Base-by-base conservation (phyloP, 1,284 basidiomycete species). In the Lentinula novae-zelandiae region DNA sequence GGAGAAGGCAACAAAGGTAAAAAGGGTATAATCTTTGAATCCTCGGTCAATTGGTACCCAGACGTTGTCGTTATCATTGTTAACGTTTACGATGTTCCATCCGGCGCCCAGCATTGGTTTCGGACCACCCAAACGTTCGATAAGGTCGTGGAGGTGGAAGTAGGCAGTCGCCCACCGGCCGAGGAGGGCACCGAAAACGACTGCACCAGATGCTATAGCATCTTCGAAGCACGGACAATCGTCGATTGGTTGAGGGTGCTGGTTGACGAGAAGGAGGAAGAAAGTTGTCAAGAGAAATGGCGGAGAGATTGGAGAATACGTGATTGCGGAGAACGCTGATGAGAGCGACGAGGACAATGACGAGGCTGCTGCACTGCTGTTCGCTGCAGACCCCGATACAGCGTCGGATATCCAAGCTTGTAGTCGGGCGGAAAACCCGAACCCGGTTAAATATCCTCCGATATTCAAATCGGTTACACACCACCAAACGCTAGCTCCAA, bases 181-280 rank as follows among this genome's bases (percentile, higher is more conserved):
- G 0, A 95, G 70, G 20, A 85, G 77, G n/a, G 82, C 78, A 17
- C 96, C 96, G 57, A 92, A 79, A 13, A 93, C 81, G 49, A 96
- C 95, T 10, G 92, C 89, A 22, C 93, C 76, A 67, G 96, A 92
- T 0, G 96, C 95, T 59, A 98, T 96, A 4, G 95, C 93, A 69
- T 99, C 96, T 73, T 98, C 96, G 73, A 98, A 99, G 75, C 96
- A 98, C 0, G 96, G 97, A 69, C 96, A 98, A 70, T 97, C 94
- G 63, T 98, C 95, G 1, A 97, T 88, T 0, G 93, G 93, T 69
- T 95, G 91, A 0, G 96, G 95, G 71, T 98, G 96, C 64, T 90
- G 82, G 70, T 95, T 90, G 5, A 97, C 90, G 49, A 93, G 75
- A 1, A 93, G 76, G 8, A 96, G 77, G 57, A 85, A 82, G 33